phyloP scores from a whole-genome alignment of 129 eudicot genomes.

The Flaveria trinervia region DNA sequence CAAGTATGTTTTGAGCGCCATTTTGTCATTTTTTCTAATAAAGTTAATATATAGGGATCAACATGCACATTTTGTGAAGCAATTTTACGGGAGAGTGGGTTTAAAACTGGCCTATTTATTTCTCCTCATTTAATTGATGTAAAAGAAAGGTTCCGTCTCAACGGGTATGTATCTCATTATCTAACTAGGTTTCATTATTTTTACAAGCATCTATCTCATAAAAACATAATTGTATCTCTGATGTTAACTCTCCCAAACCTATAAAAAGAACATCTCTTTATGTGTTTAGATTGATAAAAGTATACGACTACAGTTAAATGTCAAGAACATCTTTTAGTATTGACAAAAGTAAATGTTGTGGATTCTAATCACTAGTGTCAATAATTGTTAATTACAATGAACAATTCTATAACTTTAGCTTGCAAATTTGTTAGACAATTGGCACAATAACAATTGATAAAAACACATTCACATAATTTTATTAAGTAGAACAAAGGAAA shows the following conservation, averaged over 20 bases:
- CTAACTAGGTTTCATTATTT: slow-evolving; percentile 5
- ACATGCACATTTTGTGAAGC: slow-evolving; percentile 93
- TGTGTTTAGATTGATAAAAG: background rate
- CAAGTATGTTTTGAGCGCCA: slow-evolving; percentile 6
- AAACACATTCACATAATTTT: no score
- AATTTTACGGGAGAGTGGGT: slow-evolving; percentile 78
- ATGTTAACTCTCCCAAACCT: slow-evolving; percentile 12
- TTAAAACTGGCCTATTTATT: slow-evolving; percentile 81
- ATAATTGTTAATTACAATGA: background rate
- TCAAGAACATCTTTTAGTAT: background rate
- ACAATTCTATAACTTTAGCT: background rate
- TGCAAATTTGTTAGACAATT: background rate
- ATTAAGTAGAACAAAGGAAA: no score
- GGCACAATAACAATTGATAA: no score
- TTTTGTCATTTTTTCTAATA: slow-evolving; percentile 21
- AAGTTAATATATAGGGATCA: slow-evolving; percentile 69
- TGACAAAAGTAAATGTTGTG: background rate
- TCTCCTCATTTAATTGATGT: slow-evolving; percentile 95
- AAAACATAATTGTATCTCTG: background rate
- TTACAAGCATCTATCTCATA: slow-evolving; percentile 13
- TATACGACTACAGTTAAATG: slow-evolving; percentile 1
- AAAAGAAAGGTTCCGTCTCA: slow-evolving; percentile 84
- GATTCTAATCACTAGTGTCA: background rate
- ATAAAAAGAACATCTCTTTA: background rate
- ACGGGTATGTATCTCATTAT: slow-evolving; percentile 67